Evolutionary conservation across 768 basidiomycete genomes (phyloP).

Genomic region (Galerina sulciceps): DNA sequence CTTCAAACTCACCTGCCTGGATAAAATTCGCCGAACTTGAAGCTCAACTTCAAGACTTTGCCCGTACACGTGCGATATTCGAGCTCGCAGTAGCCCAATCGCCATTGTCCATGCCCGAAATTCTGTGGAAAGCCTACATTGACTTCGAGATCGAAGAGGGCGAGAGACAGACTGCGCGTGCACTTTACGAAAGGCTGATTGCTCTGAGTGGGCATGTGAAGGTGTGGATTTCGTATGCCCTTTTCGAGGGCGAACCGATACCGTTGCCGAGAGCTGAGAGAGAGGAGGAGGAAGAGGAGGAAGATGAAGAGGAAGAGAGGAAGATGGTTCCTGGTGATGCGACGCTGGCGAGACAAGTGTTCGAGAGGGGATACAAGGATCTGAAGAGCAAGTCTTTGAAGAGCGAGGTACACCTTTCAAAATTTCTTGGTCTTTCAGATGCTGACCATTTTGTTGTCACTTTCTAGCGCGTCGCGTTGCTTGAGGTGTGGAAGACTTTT

Average conservation of each 20-base stretch:
- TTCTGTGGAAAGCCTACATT: constrained; percentile 94
- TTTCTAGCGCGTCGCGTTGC: constrained; percentile 81
- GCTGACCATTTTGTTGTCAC: neutral
- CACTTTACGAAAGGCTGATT: constrained; percentile 87
- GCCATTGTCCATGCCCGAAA: constrained; percentile 92
- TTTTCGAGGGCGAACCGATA: constrained; percentile 76
- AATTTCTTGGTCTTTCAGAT: neutral
- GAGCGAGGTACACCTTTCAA: constrained; percentile 66
- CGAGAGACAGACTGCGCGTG: constrained; percentile 83
- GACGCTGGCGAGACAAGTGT: constrained; percentile 72
- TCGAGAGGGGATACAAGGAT: constrained; percentile 87
- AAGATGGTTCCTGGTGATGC: constrained; percentile 76
- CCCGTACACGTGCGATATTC: constrained; percentile 91
- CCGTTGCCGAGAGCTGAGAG: constrained; percentile 54
- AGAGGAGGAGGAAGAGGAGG: constrained; percentile 70
- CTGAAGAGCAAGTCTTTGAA: constrained; percentile 82
- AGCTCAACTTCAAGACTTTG: constrained; percentile 81
- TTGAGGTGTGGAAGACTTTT: constrained; percentile 96
- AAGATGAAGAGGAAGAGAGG: constrained; percentile 52
- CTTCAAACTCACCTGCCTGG: constrained; percentile 92
- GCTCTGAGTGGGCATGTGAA: constrained; percentile 91
- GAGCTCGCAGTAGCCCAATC: constrained; percentile 87
- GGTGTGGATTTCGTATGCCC: constrained; percentile 95
- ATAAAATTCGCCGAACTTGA: constrained; percentile 96
- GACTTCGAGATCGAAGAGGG: constrained; percentile 96